Evolutionary conservation across 768 basidiomycete genomes (phyloP), one percentile per base, ranked within the genome.

Genomic region (Thelephora aurantiotincta): DNA sequence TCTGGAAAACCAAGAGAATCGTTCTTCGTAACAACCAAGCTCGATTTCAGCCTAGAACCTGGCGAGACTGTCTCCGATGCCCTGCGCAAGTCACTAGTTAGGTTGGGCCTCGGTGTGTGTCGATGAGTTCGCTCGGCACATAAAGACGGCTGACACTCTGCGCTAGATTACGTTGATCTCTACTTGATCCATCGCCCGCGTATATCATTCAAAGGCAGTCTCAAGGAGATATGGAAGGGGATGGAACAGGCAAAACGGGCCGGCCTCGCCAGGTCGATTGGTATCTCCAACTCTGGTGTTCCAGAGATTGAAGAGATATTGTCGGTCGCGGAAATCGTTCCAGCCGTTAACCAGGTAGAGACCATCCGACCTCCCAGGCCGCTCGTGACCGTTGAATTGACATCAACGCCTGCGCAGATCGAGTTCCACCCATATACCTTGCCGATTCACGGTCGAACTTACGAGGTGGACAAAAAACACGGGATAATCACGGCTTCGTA

Each of bases 371-470:
- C 33, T 33, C 44, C 47, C 11, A 6, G 9, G 6, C 18, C 35
- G 33, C 33, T 23, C 20, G 2, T 9, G 34, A 2, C 13, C 30
- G 26, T 30, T 30, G 5, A 19, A 6, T n/a, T 23, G 42, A 30
- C 23, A 22, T 26, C 33, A n/a, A 44, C 22, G 11, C 35, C 19
- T 20, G 18, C 3, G 2, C 20, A 74, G 71, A 58, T 77, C 19
- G 75, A 79, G 56, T 66, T 68, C 33, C 75, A 79, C 52, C 74
- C 75, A 11, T 72, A 75, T 57, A 62, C 72, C 30, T 68, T 68
- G 53, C 64, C 70, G 51, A 66, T 65, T 11, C 60, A 71, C 47
- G 56, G 62, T 34, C 56, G 65, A 3, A 55, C 58, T n/a, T 50
- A 69, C 22, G 65, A 60, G 23, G 41, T 62, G n/a, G 59, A 64